These are phyloP conservation scores for Xylaria grammica DNA, from an alignment of 495 filamentous ascomycete genomes.

Conservation along the genomic window DNA sequence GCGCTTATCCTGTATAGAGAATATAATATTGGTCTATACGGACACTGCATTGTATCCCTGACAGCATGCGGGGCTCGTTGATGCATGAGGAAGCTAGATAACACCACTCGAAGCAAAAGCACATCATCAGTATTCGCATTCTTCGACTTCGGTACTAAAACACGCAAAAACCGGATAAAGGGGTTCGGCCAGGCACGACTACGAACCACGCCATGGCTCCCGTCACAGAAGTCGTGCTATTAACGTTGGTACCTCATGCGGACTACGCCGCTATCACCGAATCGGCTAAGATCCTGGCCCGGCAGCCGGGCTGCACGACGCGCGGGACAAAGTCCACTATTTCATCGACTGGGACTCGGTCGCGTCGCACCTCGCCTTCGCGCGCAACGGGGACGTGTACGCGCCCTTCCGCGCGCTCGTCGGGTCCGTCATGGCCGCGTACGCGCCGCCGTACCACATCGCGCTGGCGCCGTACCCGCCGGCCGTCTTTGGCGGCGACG, in stretches of 20 bases:
- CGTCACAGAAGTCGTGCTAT: conserved; percentile 29
- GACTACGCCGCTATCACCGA: conserved; percentile 13
- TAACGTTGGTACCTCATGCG: conserved; percentile 16
- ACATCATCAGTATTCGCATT: too few species aligned
- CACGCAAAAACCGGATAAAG: too few species aligned
- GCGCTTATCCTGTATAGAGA: background rate
- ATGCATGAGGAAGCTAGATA: conserved; percentile 3
- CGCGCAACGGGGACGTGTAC: conserved; percentile 8
- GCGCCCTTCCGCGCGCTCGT: conserved; percentile 23
- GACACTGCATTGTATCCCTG: background rate
- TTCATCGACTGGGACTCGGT: conserved; percentile 31
- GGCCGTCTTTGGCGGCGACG: background rate
- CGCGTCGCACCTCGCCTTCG: conserved; percentile 27
- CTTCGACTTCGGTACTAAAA: too few species aligned
- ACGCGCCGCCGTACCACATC: conserved; percentile 24
- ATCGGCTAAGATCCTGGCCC: conserved; percentile 17
- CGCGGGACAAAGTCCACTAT: conserved; percentile 16
- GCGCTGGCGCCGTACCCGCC: conserved; percentile 21
- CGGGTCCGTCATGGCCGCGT: conserved; percentile 4
- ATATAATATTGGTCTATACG: background rate
- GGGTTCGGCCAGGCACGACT: background rate
- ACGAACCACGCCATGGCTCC: conserved; percentile 26
- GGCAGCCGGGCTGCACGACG: conserved; percentile 26
- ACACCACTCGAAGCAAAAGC: background rate
- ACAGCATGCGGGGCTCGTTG: background rate